Conservation (phyloP, 768 basidiomycete species). For the Phaeotremella fagi region DNA sequence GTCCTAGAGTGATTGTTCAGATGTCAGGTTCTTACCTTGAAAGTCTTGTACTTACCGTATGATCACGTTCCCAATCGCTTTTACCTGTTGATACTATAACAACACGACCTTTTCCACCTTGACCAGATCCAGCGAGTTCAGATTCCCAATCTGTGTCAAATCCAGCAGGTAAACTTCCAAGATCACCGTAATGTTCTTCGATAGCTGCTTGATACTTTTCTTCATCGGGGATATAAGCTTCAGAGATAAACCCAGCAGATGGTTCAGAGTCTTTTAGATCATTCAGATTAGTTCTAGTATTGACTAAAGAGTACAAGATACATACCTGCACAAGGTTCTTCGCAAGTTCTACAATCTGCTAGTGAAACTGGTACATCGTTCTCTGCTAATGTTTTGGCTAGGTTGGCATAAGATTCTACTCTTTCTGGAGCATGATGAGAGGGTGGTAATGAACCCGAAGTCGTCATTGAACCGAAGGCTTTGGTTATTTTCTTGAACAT, state of each 20-base stretch:
- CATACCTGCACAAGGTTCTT: constrained; percentile 69
- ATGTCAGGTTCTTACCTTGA: not conserved
- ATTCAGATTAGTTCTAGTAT: not conserved
- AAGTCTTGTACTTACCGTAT: constrained; percentile 52
- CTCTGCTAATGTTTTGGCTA: constrained; percentile 53
- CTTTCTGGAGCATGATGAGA: constrained; percentile 22
- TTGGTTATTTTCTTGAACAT: constrained; percentile 32
- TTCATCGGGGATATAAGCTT: constrained; percentile 38
- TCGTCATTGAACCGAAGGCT: constrained; percentile 6
- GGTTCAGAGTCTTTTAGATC: constrained; percentile 18
- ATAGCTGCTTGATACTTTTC: constrained; percentile 47
- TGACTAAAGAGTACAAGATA: constrained; percentile 26
- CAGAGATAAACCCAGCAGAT: constrained; percentile 40
- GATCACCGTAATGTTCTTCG: constrained; percentile 22
- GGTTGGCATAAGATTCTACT: constrained; percentile 13
- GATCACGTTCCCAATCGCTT: constrained; percentile 78
- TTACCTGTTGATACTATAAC: constrained; percentile 84
- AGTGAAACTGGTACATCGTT: constrained; percentile 62
- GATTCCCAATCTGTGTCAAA: constrained; percentile 75
- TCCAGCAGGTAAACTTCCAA: constrained; percentile 59
- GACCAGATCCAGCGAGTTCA: constrained; percentile 77
- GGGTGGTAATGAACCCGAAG: constrained; percentile 1
- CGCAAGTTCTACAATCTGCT: constrained; percentile 68
- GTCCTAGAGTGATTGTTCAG: constrained; percentile 43
- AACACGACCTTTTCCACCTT: constrained; percentile 78